A percentile compares a stretch with the other conserved stretches of the same genome.
Conservation (phyloP, 75 land plant genomes). For the Picea sitchensis region DNA sequence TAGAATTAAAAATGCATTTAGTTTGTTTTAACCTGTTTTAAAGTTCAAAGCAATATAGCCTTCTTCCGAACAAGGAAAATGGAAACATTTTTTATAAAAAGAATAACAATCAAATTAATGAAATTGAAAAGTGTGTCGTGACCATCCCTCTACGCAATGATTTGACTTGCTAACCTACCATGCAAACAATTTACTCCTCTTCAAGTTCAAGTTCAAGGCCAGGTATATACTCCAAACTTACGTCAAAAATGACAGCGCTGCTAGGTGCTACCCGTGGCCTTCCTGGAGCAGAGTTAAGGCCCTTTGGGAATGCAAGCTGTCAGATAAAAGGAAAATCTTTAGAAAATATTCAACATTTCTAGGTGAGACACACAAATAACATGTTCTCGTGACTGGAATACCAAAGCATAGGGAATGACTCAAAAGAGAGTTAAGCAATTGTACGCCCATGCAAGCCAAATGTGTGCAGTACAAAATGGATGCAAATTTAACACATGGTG, state of each 20-base stretch:
- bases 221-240: slow-evolving; percentile 85
- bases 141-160: too few relatives aligned
- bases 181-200: slow-evolving; percentile 27
- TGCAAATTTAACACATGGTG: not conserved
- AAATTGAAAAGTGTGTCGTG: too few relatives aligned
- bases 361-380: not conserved
- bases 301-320: slow-evolving; percentile 96
- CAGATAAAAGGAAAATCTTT: slow-evolving; percentile 2
- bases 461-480: not conserved
- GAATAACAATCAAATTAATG: too few relatives aligned
- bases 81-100: too few relatives aligned
- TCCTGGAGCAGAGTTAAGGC: slow-evolving; percentile 89
- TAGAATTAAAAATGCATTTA: too few relatives aligned
- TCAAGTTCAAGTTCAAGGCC: slow-evolving; percentile 55
- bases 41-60: too few relatives aligned
- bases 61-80: too few relatives aligned
- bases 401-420: not conserved
- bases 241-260: slow-evolving; percentile 94
- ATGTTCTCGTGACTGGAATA: not conserved
- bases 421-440: too few relatives aligned
- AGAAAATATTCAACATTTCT: not conserved
- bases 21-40: too few relatives aligned
- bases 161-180: too few relatives aligned
- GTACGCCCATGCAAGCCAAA: not conserved
- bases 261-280: slow-evolving; percentile 92